Evolutionary conservation across 352 stramenopile genomes (phyloP), one percentile per base, ranked within the genome.

Genomic region (Phytophthora chlamydospora): DNA sequence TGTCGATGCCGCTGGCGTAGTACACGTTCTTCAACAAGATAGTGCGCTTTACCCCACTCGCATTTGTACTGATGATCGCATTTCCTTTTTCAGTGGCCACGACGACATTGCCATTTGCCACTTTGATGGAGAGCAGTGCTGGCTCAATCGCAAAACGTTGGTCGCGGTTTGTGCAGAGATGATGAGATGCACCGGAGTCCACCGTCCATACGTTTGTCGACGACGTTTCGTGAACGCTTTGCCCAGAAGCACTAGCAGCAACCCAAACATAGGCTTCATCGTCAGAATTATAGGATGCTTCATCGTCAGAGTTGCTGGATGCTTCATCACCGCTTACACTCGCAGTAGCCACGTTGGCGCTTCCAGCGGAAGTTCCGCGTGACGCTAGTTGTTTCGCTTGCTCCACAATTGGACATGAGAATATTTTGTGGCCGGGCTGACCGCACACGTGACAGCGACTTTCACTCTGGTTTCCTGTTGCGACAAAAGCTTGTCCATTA

Each of bases 1-100:
- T 13, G 21, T 43, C 35, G 5, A 55, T 41, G 6, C 32, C 45
- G 7, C 41, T 52, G 9, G 45, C 45, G 16, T 41, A 41, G 32
- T 52, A 52, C 9, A 42, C 32, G 4, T 52, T 12, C 8, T 41
- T 29, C 45, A 52, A 21, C 45, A 52, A 38, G 16, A 46, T 32
- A 12, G n/a, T 33, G 10, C 31, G 17, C 40, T 33, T 46, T 12
- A 12, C 21, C 31, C 40, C 40, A 13, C 16, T 31, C 6, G n/a
- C 40, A 4, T 4, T 32, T 14, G 9, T 46, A n/a, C 4, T 46
- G 40, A 46, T 32, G 13, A 31, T 11, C 1, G 40, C 16, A n/a
- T 3, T 46, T 16, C 17, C 40, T 7, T 46, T 46, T 27, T 46
- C 40, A 32, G 40, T 32, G 8, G 40, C 40, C 5, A 27, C 17